Base-by-base conservation (phyloP, 2,329 filamentous ascomycete species). In the Arachnopeziza araneosa region DNA sequence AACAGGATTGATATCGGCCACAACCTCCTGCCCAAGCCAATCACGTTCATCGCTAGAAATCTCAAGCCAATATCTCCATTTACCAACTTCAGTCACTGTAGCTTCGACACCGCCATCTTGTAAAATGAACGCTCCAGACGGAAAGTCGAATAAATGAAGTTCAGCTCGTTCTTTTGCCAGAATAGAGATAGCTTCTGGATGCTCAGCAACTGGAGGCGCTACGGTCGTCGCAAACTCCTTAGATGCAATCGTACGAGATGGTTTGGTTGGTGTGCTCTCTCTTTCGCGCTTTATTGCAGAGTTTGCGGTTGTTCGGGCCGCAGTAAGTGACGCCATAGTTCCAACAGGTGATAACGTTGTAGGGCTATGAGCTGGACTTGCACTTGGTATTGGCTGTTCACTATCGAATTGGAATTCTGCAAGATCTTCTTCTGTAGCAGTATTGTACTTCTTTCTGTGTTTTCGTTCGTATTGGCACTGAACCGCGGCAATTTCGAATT, bases 391-490 rank as follows among this genome's bases (percentile, higher is more conserved):
- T 8, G 84, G 83, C 44, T 83, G 79, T 69, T 85, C 82, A 70
- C 81, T 78, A 64, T 83, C 76, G 72, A 97, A 98, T 19, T 88
- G 84, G 69, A 99, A 97, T 67, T 96, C 85, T 62, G 84, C 76
- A 4, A 98, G 81, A 64, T 99, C 91, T 63, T 85, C 80, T 60
- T 92, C 87, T 9, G 91, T 91, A 1, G 95, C 95, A 54, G 86
- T 88, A 52, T 91, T 86, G 68, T 91, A 84, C 49, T 85, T 87
- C 70, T 88, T 89, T 64, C 91, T 85, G 75, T 95, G 96, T 75
- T 96, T 98, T 71, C 93, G 85, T 78, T 99, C 95, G 88, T 96
- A 99, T 75, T 99, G 95, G 74, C 95, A 97, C 83, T 97, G 88
- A 60, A 90, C 83, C 8, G 95, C 90, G 57, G 91, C 87, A 57